These are phyloP conservation scores for Chrysoporthe deuterocubensis DNA, from an alignment of 2,329 filamentous ascomycete genomes.

Conservation along the genomic window DNA sequence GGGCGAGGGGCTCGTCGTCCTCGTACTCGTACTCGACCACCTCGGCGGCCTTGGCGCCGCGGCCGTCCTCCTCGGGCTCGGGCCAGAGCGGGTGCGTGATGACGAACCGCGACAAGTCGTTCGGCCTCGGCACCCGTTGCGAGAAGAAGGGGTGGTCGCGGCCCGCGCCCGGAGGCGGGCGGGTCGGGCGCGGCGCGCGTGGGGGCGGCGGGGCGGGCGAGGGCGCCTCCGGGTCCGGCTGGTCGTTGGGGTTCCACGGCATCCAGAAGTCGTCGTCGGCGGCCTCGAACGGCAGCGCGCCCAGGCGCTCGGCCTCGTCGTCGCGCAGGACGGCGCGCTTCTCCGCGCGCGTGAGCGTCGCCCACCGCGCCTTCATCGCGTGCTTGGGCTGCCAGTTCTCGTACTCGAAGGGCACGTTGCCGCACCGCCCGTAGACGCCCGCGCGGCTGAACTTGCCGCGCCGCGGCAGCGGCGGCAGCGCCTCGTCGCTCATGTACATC, in stretches of 20 bases:
- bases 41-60: not conserved
- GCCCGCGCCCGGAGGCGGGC: not conserved
- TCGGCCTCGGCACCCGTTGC: not conserved
- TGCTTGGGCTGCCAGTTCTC: conserved; percentile 50
- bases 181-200: too few species aligned
- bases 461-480: conserved; percentile 33
- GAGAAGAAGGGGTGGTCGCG: not conserved
- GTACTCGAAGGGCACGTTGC: conserved; percentile 39
- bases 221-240: not conserved
- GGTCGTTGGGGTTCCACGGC: conserved; percentile 5
- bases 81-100: not conserved
- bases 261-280: conserved; percentile 24
- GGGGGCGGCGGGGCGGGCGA: too few species aligned
- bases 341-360: conserved; percentile 41
- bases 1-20: not conserved
- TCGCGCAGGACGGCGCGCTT: conserved; percentile 43
- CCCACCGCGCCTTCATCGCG: conserved; percentile 50
- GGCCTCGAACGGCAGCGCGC: conserved; percentile 29
- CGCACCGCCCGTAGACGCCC: conserved; percentile 31
- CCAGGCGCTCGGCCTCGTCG: conserved; percentile 34
- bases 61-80: not conserved
- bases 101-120: not conserved
- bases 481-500: conserved; percentile 56
- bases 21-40: not conserved
- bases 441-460: conserved; percentile 12